Percentiles rank a stretch among this genome's conserved stretches.
These are phyloP conservation scores for Cordyceps farinosa DNA, from an alignment of 2,329 filamentous ascomycete species.

Conservation along the genomic window DNA sequence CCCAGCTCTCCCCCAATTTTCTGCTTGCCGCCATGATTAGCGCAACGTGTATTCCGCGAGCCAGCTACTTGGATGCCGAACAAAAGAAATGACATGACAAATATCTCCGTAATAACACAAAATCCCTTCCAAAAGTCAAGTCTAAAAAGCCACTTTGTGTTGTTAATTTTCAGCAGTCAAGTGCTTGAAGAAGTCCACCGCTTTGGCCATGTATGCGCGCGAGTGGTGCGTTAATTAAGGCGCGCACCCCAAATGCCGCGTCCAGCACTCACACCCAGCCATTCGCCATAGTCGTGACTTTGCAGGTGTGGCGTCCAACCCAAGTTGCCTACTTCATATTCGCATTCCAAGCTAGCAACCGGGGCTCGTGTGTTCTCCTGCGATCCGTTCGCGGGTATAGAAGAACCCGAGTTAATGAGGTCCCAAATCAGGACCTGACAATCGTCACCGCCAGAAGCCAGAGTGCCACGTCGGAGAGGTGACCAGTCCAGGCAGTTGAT, in stretches of 20 bases:
- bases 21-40: not conserved
- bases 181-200: not conserved
- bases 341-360: constrained; percentile 76
- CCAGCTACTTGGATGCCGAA: constrained; percentile 2
- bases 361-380: constrained; percentile 61
- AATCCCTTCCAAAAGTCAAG: not conserved
- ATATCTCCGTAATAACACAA: not conserved
- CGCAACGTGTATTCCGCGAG: not conserved
- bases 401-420: constrained; percentile 61
- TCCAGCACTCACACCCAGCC: constrained; percentile 78
- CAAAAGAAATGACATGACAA: constrained; percentile 11
- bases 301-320: constrained; percentile 76
- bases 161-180: not conserved
- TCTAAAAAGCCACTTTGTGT: constrained; percentile 1
- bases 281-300: constrained; percentile 69
- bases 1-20: constrained; percentile 3
- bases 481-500: constrained; percentile 98
- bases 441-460: constrained; percentile 91
- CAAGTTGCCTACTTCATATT: constrained; percentile 81
- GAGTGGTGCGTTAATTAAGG: constrained; percentile 27
- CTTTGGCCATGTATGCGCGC: no score
- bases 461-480: constrained; percentile 75
- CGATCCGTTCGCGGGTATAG: constrained; percentile 48
- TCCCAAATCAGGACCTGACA: constrained; percentile 93
- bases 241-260: constrained; percentile 76